A percentile compares a stretch with the other conserved stretches of the same genome.
Conservation (phyloP, 768 basidiomycete genomes). For the Termitomyces sp. region DNA sequence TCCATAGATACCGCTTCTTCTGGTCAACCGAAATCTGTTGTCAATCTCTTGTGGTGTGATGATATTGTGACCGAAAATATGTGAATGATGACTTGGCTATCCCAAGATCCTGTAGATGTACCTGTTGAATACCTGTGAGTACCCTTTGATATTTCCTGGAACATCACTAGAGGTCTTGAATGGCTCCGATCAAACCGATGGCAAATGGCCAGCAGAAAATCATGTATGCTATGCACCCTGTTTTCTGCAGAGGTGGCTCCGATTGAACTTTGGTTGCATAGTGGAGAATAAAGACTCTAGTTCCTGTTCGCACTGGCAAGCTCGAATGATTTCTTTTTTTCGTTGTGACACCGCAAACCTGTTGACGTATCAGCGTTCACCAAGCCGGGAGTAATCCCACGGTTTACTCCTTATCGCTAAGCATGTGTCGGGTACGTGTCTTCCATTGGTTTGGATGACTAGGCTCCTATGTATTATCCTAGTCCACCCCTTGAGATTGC, state of each 20-base stretch:
- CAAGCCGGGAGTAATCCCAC: neutral
- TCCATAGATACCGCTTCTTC: conserved; percentile 6
- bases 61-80: too few relatives aligned
- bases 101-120: neutral
- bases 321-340: neutral
- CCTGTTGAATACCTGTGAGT: too few relatives aligned
- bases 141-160: neutral
- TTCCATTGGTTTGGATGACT: neutral
- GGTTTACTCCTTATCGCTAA: neutral
- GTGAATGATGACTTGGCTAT: too few relatives aligned
- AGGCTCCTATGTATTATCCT: neutral
- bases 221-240: neutral
- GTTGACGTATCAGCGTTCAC: neutral
- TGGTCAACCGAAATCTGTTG: neutral
- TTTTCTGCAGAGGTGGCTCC: neutral
- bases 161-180: neutral
- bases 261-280: neutral
- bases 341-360: neutral
- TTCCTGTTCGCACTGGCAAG: neutral
- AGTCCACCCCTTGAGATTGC: neutral
- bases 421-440: neutral
- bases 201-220: neutral
- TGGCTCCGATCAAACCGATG: neutral
- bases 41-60: neutral
- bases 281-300: neutral